Evolutionary conservation across 2,329 filamentous ascomycete species (phyloP).

Genomic region (Ilyonectria mors-panacis): DNA sequence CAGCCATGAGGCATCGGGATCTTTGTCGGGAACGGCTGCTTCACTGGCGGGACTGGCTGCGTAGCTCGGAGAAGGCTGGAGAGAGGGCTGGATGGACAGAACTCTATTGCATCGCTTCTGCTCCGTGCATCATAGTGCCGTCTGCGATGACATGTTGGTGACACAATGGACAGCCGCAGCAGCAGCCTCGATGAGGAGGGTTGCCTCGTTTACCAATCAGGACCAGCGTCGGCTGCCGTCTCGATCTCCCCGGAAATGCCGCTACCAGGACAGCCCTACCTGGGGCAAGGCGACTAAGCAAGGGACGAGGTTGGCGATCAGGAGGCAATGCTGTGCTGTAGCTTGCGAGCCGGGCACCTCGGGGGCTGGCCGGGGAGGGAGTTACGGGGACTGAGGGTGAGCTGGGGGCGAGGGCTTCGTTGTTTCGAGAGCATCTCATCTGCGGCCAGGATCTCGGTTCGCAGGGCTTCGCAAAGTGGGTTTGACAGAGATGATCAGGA

Average conservation of each 20-base stretch:
- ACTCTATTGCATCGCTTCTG: not conserved
- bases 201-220: conserved; percentile 31
- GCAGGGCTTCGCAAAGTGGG: conserved; percentile 4
- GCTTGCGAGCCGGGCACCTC: not conserved
- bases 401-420: not conserved
- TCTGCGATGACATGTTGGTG: not conserved
- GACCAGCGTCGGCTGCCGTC: conserved; percentile 23
- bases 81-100: conserved; percentile 4
- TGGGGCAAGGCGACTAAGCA: conserved; percentile 2
- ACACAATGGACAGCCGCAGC: not conserved
- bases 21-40: not conserved
- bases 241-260: conserved; percentile 45
- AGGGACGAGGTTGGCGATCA: conserved; percentile 19
- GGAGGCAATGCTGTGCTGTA: conserved; percentile 4
- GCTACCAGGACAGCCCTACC: conserved; percentile 43
- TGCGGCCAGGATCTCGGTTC: conserved; percentile 1
- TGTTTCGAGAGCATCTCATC: conserved; percentile 18
- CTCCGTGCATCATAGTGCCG: not conserved
- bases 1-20: not conserved
- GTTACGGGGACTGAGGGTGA: not conserved
- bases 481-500: conserved; percentile 12
- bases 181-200: conserved; percentile 20
- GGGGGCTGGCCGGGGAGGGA: not conserved
- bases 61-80: not conserved
- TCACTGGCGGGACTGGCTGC: not conserved